These are phyloP conservation scores for Articulospora tetracladia DNA, from an alignment of 495 filamentous ascomycete species.

Conservation along the genomic window DNA sequence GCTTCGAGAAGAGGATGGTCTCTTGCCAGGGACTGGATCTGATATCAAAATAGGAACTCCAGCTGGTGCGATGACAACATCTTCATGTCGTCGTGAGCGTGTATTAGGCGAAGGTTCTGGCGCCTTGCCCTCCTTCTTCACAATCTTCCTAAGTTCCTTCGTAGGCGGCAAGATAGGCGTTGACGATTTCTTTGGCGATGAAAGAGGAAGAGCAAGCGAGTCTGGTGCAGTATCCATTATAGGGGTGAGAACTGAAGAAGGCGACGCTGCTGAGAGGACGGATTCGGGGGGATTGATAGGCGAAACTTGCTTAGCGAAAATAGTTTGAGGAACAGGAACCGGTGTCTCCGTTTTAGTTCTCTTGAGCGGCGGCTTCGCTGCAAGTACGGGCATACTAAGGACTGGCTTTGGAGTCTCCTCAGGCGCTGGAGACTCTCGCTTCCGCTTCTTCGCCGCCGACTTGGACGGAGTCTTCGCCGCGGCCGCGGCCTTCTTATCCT, in stretches of 20 bases:
- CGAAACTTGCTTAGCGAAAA: slow-evolving; percentile 15
- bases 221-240: slow-evolving; percentile 6
- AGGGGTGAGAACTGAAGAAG: slow-evolving; percentile 2
- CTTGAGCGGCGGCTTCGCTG: slow-evolving; percentile 37
- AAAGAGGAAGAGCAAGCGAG: slow-evolving; percentile 18
- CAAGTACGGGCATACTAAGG: slow-evolving; percentile 10
- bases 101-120: slow-evolving; percentile 16
- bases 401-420: slow-evolving; percentile 37
- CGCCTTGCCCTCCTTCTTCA: slow-evolving; percentile 31
- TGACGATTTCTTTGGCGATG: slow-evolving; percentile 44
- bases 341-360: slow-evolving; percentile 55
- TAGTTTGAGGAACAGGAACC: slow-evolving; percentile 37
- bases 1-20: slow-evolving; percentile 40
- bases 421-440: slow-evolving; percentile 43
- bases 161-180: slow-evolving; percentile 49
- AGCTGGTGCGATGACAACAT: slow-evolving; percentile 5
- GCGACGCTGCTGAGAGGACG: slow-evolving; percentile 4
- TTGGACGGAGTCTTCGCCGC: slow-evolving; percentile 19
- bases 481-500: slow-evolving; percentile 23
- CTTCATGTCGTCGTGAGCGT: slow-evolving; percentile 13
- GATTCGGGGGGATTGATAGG: slow-evolving; percentile 3
- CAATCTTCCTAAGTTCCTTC: slow-evolving; percentile 33
- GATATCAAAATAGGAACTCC: slow-evolving; percentile 10
- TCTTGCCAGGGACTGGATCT: slow-evolving; percentile 14
- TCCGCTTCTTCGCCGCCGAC: slow-evolving; percentile 43